Conservation (phyloP, 768 basidiomycete genomes). For the Pisolithus microcarpus region DNA sequence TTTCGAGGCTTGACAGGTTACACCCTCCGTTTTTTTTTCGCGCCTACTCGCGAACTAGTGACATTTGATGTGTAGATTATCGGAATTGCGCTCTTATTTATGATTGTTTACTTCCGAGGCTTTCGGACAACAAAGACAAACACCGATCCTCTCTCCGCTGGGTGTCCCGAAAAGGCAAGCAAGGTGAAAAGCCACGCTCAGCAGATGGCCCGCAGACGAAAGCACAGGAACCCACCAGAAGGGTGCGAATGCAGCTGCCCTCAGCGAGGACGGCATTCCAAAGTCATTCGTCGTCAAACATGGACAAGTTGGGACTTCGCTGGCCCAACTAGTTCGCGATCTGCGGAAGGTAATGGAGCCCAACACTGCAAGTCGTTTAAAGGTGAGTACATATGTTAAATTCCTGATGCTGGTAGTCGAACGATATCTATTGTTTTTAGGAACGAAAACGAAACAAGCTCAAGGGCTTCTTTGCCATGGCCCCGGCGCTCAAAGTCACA, state of each 20-base stretch:
- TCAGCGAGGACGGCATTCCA: conserved; percentile 42
- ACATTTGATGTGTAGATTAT: neutral
- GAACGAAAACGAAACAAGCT: conserved; percentile 86
- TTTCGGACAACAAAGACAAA: conserved; percentile 19
- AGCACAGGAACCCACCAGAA: conserved; percentile 81
- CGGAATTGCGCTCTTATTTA: neutral
- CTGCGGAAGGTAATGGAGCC: conserved; percentile 96
- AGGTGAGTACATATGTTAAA: conserved; percentile 39
- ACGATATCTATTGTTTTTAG: conserved; percentile 35
- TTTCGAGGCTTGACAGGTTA: conserved; percentile 2
- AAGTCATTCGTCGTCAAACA: conserved; percentile 97
- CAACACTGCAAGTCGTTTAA: conserved; percentile 90
- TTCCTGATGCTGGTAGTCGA: neutral
- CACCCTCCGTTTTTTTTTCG: neutral
- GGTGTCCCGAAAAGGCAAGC: conserved; percentile 17
- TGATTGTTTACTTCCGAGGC: conserved; percentile 4
- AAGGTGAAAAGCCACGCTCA: neutral
- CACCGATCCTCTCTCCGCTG: conserved; percentile 3
- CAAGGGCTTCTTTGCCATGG: conserved; percentile 91
- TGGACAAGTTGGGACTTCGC: conserved; percentile 82
- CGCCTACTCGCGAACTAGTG: neutral
- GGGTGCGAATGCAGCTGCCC: conserved; percentile 33
- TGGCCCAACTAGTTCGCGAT: conserved; percentile 87
- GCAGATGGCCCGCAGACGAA: conserved; percentile 65
- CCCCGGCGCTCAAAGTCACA: conserved; percentile 82